Percentiles rank a stretch among this genome's conserved stretches.
Evolutionary conservation across 2,329 filamentous ascomycete species (phyloP).

Genomic region (Colletotrichum truncatum): DNA sequence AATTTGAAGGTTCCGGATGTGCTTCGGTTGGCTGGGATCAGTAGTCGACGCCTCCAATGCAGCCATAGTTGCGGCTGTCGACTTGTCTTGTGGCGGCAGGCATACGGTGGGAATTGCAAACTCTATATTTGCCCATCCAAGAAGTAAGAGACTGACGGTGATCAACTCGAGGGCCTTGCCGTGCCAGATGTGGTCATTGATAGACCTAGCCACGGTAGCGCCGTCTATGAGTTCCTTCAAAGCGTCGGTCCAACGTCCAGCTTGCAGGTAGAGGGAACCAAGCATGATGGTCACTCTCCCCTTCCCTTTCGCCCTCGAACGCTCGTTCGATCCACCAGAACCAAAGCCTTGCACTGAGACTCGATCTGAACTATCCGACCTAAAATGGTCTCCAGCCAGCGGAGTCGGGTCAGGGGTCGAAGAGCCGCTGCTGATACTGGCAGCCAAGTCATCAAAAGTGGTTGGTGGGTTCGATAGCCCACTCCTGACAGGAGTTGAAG

Average conservation of each 20-base stretch:
- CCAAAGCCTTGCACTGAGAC: constrained; percentile 78
- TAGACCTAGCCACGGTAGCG: constrained; percentile 77
- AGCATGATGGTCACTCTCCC: constrained; percentile 82
- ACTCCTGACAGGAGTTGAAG: constrained; percentile 61
- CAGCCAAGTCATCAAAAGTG: constrained; percentile 57
- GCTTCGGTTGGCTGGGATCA: constrained; percentile 58
- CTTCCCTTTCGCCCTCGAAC: constrained; percentile 82
- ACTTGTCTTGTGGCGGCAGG: constrained; percentile 59
- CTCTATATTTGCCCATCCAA: constrained; percentile 84
- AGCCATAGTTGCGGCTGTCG: constrained; percentile 31
- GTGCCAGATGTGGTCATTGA: constrained; percentile 96
- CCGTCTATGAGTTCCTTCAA: constrained; percentile 85
- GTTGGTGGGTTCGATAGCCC: constrained; percentile 58
- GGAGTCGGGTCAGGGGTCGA: constrained; percentile 52
- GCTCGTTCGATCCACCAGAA: constrained; percentile 75
- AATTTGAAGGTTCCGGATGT: constrained; percentile 62
- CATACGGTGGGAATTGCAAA: constrained; percentile 77
- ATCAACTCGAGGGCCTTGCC: constrained; percentile 93
- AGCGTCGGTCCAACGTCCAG: constrained; percentile 90
- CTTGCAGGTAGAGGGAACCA: constrained; percentile 86
- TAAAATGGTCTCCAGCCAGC: constrained; percentile 50
- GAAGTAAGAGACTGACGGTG: constrained; percentile 81
- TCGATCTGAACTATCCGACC: constrained; percentile 62
- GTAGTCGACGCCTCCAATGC: constrained; percentile 37
- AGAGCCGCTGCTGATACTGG: constrained; percentile 43